Conservation (phyloP, 163 green algal species). For the Scenedesmus sp. region DNA sequence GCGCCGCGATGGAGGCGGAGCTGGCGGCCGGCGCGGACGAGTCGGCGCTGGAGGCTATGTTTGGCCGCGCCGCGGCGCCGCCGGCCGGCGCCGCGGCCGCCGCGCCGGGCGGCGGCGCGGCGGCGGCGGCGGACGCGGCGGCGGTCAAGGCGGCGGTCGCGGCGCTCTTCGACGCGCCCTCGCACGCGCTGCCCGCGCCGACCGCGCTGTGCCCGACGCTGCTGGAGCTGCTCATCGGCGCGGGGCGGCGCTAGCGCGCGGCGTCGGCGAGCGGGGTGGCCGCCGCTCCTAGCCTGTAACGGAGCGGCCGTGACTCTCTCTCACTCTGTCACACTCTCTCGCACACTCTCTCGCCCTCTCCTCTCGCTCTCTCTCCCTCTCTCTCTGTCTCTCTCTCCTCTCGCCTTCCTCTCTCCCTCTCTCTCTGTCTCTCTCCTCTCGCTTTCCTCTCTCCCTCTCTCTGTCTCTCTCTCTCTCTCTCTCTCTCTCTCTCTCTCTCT, state of each 20-base stretch:
- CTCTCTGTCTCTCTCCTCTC: too few species aligned
- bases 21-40: slow-evolving; percentile 3
- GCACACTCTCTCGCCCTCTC: too few species aligned
- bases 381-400: too few species aligned
- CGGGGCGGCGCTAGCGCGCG: not conserved
- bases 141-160: slow-evolving; percentile 44
- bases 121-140: slow-evolving; percentile 15
- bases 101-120: not conserved
- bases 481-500: too few species aligned
- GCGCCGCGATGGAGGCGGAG: slow-evolving; percentile 27
- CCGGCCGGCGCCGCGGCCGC: slow-evolving; percentile 7
- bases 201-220: slow-evolving; percentile 61
- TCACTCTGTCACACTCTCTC: too few species aligned
- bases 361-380: too few species aligned
- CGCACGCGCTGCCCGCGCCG: slow-evolving; percentile 72
- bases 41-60: slow-evolving; percentile 36
- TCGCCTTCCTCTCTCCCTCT: too few species aligned
- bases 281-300: too few species aligned
- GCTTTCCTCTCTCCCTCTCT: too few species aligned
- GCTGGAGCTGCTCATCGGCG: slow-evolving; percentile 60
- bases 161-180: slow-evolving; percentile 75
- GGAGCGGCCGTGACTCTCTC: too few species aligned
- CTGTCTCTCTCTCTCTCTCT: too few species aligned
- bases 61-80: slow-evolving; percentile 30
- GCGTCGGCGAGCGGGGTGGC: too few species aligned